A percentile compares a stretch with the other conserved stretches of the same genome.
Evolutionary conservation across 2,329 filamentous ascomycete species (phyloP).

Genomic region (Nigrograna mackinnonii): DNA sequence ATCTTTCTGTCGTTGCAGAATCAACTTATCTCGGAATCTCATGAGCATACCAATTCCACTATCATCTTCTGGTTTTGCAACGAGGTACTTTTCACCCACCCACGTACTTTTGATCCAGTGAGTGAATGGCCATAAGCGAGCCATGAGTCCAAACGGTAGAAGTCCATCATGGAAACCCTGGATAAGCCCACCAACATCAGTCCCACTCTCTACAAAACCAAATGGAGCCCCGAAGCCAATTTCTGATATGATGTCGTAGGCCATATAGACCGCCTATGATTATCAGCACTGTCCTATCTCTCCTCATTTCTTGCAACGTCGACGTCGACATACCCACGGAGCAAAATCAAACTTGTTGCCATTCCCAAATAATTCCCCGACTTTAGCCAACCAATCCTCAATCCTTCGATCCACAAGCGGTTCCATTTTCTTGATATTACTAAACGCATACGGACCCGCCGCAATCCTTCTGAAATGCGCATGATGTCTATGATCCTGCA

Average conservation of each 20-base stretch:
- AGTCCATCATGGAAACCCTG: conserved; percentile 59
- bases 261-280: conserved; percentile 38
- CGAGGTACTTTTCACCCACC: conserved; percentile 54
- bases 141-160: conserved; percentile 55
- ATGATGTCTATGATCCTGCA: conserved; percentile 57
- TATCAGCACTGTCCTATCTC: background rate
- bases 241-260: conserved; percentile 62
- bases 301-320: background rate
- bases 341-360: conserved; percentile 57
- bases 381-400: conserved; percentile 52
- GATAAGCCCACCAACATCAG: conserved; percentile 59
- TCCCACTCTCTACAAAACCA: conserved; percentile 57
- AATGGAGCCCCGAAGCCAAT: conserved; percentile 61
- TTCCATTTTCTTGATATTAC: conserved; percentile 63
- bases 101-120: conserved; percentile 59
- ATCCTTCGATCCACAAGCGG: conserved; percentile 58
- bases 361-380: conserved; percentile 52
- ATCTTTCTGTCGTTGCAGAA: conserved; percentile 53
- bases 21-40: conserved; percentile 60
- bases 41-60: conserved; percentile 61
- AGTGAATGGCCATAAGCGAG: conserved; percentile 57
- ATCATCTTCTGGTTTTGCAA: conserved; percentile 57
- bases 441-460: conserved; percentile 59
- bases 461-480: conserved; percentile 58
- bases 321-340: conserved; percentile 52